Percentiles rank a stretch among this genome's conserved stretches.
Conservation (phyloP, 2,329 filamentous ascomycete genomes). For the Zymoseptoria brevis region DNA sequence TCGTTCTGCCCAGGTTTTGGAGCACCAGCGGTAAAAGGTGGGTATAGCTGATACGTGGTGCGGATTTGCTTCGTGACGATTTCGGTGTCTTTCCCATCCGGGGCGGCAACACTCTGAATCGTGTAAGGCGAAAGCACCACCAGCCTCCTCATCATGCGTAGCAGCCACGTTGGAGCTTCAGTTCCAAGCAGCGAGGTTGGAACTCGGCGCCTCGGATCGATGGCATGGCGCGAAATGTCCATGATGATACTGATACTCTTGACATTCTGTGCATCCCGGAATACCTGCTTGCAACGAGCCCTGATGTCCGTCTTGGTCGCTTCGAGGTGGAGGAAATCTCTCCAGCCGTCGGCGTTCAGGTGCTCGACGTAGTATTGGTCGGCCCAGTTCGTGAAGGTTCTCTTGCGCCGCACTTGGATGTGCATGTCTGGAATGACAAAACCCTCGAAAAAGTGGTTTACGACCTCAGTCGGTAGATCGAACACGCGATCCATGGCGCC, state of each 20-base stretch:
- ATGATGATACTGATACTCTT: background rate
- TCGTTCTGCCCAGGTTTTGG: background rate
- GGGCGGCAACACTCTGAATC: background rate
- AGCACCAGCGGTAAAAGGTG: background rate
- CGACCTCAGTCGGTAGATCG: background rate
- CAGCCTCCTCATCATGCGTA: background rate
- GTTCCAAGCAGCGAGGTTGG: background rate
- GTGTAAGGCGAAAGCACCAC: background rate
- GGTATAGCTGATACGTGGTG: background rate
- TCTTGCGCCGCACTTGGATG: background rate
- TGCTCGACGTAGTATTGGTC: background rate
- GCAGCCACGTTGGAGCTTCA: background rate
- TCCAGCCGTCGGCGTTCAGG: background rate
- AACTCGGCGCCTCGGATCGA: background rate
- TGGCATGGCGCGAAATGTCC: background rate
- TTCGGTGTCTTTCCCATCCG: background rate
- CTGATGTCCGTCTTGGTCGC: background rate
- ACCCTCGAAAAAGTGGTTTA: background rate
- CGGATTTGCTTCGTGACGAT: background rate
- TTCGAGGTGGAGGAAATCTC: background rate
- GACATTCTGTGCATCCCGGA: background rate
- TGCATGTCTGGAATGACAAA: background rate
- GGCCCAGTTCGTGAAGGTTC: background rate
- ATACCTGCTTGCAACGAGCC: background rate
- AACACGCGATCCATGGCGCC: background rate